Evolutionary conservation across 148 eudicot genomes (phyloP), one percentile per base, ranked within the genome.

Genomic region (Silene conica): DNA sequence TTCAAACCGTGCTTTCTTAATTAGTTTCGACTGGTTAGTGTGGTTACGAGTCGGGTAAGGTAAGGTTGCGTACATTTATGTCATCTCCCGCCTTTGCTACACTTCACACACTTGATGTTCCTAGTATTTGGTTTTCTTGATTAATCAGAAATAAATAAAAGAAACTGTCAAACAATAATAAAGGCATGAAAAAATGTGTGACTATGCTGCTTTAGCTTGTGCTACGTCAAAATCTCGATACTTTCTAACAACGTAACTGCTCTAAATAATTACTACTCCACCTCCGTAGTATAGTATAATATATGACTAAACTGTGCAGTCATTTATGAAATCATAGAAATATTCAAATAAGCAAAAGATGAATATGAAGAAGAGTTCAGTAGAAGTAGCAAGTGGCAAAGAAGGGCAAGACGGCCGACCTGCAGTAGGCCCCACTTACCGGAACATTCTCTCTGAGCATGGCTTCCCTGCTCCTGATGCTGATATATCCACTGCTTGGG

Each of bases 381-480:
- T 86, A 23, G 80, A 84, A 80, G 86, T 90, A 19, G 89, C 85
- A 73, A 85, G 80, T 38, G 99, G 96, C 45, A 86, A 46, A 59
- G 76, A 92, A 78, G 97, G 94, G 5, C 41, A 63, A 52, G 85
- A 90, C 67, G 97, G 96, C 8, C 66, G 78, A 65, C 92, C 87
- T 13, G 85, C 99, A 0, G 87, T 86, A 13, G 97, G 99, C 61
- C 97, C 99, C 1, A 75, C 88, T 0, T 90, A 90, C 73, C 84
- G 97, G 71, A 92, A 87, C 77, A 63, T 67, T 25, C 79, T 90
- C 52, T 80, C 96, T 1, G 73, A 87, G 71, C 71, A 89, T 67
- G 90, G 46, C 0, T 95, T 90, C 60, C 99, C 99, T 0, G 83
- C 93, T 4, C 63, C 84, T 46, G 87, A 87, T 69, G 86, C 87